These are phyloP conservation scores for Cynara cardunculus DNA, from an alignment of 129 eudicot genomes.

Conservation along the genomic window DNA sequence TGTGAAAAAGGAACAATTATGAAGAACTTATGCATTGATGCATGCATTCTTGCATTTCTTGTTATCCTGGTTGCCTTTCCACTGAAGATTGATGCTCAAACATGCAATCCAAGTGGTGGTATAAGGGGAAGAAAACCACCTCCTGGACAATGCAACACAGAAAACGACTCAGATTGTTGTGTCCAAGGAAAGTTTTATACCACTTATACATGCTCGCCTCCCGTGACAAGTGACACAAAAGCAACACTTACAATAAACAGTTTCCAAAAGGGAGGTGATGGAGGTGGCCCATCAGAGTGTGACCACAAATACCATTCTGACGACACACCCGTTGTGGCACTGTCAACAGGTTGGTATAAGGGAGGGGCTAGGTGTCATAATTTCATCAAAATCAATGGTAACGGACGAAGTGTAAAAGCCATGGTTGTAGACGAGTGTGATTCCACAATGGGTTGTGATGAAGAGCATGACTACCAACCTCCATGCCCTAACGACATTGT, in stretches of 20 bases:
- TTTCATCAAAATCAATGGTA: not conserved
- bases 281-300: slow-evolving; percentile 2
- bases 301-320: not conserved
- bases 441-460: slow-evolving; percentile 17
- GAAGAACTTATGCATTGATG: not conserved
- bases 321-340: slow-evolving; percentile 1
- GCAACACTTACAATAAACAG: not conserved
- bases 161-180: not conserved
- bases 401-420: slow-evolving; percentile 8
- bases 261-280: slow-evolving; percentile 7
- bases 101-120: slow-evolving; percentile 19
- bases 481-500: slow-evolving; percentile 30
- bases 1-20: not conserved
- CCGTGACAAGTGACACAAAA: not conserved
- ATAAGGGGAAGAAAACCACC: not conserved
- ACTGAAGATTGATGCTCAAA: not conserved
- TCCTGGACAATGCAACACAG: slow-evolving; percentile 1
- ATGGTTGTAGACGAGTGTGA: slow-evolving; percentile 12
- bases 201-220: not conserved
- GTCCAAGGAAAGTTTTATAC: not conserved
- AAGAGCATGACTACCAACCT: slow-evolving; percentile 25
- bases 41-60: not conserved
- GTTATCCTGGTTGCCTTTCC: not conserved
- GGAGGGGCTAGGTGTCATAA: not conserved
- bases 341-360: not conserved